These are phyloP conservation scores for Cadophora gregata DNA, from an alignment of 2,329 filamentous ascomycete genomes.

Conservation along the genomic window DNA sequence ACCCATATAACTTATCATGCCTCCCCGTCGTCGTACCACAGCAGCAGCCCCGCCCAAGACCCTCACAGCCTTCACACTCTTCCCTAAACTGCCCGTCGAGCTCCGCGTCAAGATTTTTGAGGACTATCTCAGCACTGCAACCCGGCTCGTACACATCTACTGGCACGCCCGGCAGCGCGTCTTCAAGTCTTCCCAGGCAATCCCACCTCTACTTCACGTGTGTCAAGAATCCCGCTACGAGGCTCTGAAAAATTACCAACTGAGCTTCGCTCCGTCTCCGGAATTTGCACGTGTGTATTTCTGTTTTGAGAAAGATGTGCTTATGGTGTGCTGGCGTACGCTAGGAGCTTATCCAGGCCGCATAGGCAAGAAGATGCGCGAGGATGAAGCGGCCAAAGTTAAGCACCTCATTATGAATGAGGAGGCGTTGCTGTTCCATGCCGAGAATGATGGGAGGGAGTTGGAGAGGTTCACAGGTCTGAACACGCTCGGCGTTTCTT, in stretches of 20 bases:
- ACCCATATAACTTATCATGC: slow-evolving; percentile 6
- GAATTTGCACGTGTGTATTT: slow-evolving; percentile 24
- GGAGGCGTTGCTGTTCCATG: slow-evolving; percentile 15
- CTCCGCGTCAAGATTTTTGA: slow-evolving; percentile 18
- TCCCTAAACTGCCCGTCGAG: slow-evolving; percentile 19
- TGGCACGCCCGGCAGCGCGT: slow-evolving; percentile 16
- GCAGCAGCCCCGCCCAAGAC: neutral
- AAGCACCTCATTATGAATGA: slow-evolving; percentile 22
- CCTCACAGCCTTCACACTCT: slow-evolving; percentile 8
- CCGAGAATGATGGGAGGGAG: slow-evolving; percentile 16
- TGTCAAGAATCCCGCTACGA: slow-evolving; percentile 20
- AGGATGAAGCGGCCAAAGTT: slow-evolving; percentile 11
- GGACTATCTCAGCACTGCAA: slow-evolving; percentile 4
- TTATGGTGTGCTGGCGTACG: slow-evolving; percentile 13
- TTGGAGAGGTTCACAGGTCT: slow-evolving; percentile 18
- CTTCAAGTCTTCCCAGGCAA: slow-evolving; percentile 19
- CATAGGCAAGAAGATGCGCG: slow-evolving; percentile 19
- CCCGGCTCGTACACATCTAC: slow-evolving; percentile 12
- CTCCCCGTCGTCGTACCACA: slow-evolving; percentile 1
- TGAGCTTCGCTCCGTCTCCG: slow-evolving; percentile 20
- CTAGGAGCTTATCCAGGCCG: slow-evolving; percentile 18
- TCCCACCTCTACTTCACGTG: slow-evolving; percentile 16
- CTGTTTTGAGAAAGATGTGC: slow-evolving; percentile 14
- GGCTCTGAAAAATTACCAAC: slow-evolving; percentile 20
- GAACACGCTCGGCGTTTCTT: slow-evolving; percentile 15